Base-by-base conservation (phyloP, 2,329 filamentous ascomycete species). In the Pseudocercospora pini-densiflorae region DNA sequence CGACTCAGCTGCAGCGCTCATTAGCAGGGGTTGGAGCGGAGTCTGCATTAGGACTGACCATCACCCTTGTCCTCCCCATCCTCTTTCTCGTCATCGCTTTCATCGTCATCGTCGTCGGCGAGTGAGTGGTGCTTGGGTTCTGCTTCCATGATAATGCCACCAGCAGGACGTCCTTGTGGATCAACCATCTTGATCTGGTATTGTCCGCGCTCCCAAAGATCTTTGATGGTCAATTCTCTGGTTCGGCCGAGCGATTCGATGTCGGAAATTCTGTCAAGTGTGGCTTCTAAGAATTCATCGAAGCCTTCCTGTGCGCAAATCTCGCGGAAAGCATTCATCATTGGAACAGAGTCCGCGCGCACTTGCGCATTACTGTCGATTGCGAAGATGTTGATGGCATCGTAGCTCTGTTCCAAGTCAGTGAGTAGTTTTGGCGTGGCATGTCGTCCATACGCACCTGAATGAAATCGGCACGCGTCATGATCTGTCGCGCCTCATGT, bases 391-490 rank as follows among this genome's bases (percentile, higher is more conserved):
- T 98, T 98, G 67, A 95, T 87, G 70, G 95, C 92, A 80, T 99
- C 95, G 76, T 98, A 94, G 67, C 89, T 86, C 71, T 95, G 89
- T 1, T 7, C 2, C n/a, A 5, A 2, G 55, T 58, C 55, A 58
- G 31, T 43, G 29, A 2, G 21, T 1, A 24, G 36, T 29, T 62
- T 43, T 64, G 51, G 24, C 40, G 5, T 36, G 16, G 45, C n/a
- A 40, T 7, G 14, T 21, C 9, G 12, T 9, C n/a, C 24, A 19
- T 14, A 64, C 67, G 9, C 19, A 68, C 69, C 61, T 70, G 72
- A 74, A 98, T 94, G 78, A 98, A 99, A 79, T 99, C 95, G 66
- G 93, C 90, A 61, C 95, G 87, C 14, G 95, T 98, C 94, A 97
- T 97, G 77, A 97, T 90, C 79, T 97, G 87, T 69, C 94, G 90